phyloP scores from a whole-genome alignment of 805 yeast genomes.

The Grigorovia transvaalensis region DNA sequence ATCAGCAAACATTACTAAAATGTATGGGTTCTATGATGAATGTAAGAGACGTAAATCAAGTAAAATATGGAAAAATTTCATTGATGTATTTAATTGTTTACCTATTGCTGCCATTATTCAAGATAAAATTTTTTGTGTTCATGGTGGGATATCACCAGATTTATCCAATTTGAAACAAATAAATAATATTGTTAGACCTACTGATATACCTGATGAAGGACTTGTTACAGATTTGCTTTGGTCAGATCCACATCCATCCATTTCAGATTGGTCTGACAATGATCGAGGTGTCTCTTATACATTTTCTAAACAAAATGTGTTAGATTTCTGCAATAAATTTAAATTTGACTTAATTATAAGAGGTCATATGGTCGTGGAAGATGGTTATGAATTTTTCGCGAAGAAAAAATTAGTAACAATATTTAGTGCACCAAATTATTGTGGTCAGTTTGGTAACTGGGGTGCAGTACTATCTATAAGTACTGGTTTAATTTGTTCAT shows the following conservation, averaged over 20 bases:
- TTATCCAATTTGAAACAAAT: conserved; percentile 52
- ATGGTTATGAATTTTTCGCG: conserved; percentile 76
- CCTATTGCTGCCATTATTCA: conserved; percentile 95
- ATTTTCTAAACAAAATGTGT: conserved; percentile 60
- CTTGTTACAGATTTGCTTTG: conserved; percentile 66
- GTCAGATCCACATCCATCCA: conserved; percentile 64
- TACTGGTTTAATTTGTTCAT: conserved; percentile 56
- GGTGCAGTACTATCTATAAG: conserved; percentile 74
- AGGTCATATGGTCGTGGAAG: conserved; percentile 87
- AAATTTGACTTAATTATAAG: conserved; percentile 67
- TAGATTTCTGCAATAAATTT: conserved; percentile 52
- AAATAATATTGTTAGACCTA: conserved; percentile 57
- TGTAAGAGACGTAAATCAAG: conserved; percentile 87
- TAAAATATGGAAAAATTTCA: conserved; percentile 86
- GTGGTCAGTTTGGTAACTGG: conserved; percentile 73
- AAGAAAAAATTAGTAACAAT: conserved; percentile 66
- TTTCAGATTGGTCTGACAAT: conserved; percentile 58
- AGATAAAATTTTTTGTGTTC: conserved; percentile 83
- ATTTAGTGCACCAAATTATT: conserved; percentile 74
- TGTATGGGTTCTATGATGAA: conserved; percentile 96
- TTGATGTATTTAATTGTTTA: conserved; percentile 89
- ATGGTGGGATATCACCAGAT: conserved; percentile 75
- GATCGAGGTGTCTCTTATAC: conserved; percentile 78
- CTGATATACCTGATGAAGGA: conserved; percentile 76
- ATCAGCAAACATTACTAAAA: conserved; percentile 91